Evolutionary conservation across 1,139 yeast genomes (phyloP).

Genomic region (Taphrina sp.): DNA sequence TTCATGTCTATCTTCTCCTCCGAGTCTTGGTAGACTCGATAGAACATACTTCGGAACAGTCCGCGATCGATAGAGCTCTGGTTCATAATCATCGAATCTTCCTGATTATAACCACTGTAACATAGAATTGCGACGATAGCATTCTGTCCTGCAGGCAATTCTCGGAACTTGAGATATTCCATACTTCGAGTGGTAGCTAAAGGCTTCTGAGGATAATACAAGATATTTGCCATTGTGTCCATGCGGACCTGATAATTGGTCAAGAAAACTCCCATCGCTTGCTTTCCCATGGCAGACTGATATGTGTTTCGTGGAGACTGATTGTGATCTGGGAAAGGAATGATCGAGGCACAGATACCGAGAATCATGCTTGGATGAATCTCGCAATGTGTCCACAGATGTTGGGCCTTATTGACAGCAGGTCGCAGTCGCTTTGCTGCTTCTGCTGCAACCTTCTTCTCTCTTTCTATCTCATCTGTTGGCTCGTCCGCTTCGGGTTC

Average conservation of each 20-base stretch:
- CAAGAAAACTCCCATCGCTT: slow-evolving; percentile 99
- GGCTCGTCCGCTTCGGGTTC: slow-evolving; percentile 41
- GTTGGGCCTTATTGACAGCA: slow-evolving; percentile 59
- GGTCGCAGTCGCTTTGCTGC: slow-evolving; percentile 89
- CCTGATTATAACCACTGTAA: slow-evolving; percentile 98
- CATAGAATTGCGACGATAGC: slow-evolving; percentile 98
- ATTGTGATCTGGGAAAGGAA: slow-evolving; percentile 99
- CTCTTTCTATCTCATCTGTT: slow-evolving; percentile 45
- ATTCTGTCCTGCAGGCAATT: slow-evolving; percentile 98
- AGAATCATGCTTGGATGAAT: slow-evolving; percentile 98
- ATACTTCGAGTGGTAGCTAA: slow-evolving; percentile 97
- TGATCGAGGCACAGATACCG: slow-evolving; percentile 97
- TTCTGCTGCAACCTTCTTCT: slow-evolving; percentile 51
- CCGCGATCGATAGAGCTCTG: slow-evolving; percentile 98
- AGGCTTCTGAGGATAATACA: slow-evolving; percentile 98
- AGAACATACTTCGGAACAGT: slow-evolving; percentile 87
- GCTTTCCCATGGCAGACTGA: slow-evolving; percentile 99
- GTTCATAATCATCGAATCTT: slow-evolving; percentile 99
- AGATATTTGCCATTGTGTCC: slow-evolving; percentile 99
- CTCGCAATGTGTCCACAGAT: slow-evolving; percentile 97
- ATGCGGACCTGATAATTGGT: slow-evolving; percentile 94
- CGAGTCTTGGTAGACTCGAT: slow-evolving; percentile 97
- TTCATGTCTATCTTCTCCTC: slow-evolving; percentile 99
- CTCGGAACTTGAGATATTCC: slow-evolving; percentile 97
- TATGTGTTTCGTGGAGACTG: slow-evolving; percentile 99